Base-by-base conservation (phyloP, 208 protist genomes). In the Leishmania amazonensis region DNA sequence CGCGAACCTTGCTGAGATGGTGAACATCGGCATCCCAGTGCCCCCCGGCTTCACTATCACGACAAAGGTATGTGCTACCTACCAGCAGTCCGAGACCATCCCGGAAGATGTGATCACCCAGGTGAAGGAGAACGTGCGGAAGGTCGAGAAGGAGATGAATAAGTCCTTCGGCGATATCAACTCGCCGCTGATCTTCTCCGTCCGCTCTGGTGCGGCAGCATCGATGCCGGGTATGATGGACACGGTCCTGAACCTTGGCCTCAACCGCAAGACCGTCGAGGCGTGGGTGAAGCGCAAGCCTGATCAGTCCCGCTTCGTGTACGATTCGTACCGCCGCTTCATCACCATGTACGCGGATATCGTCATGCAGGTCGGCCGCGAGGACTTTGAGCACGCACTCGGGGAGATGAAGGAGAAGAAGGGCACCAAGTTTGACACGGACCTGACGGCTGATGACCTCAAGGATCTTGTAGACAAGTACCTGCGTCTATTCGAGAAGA, bases 211-310 rank as follows among this genome's bases (percentile, higher is more conserved):
- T 65, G 98, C 98, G 67, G 92, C 93, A 9, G 93, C 98, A 21
- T 99, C 98, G 47, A 99, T 99, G 98, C 98, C 98, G 62, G 98
- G 98, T 47, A 99, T 99, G 98, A 98, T 99, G 95, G 96, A 98
- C 87, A 98, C 97, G 40, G 95, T 99, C 42, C 90, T 99, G 75
- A 99, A 99, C 88, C 91, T 99, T 70, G 97, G 97, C 58, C 86
- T 99, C 51, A 99, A 98, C 86, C 96, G 97, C 79, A 83, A 76
- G 1, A 94, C 86, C 51, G 92, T 96, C 45, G 89, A 95, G 45
- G 92, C 92, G 72, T 90, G 98, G 84, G 92, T 94, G 60, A 79
- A 74, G 40, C 86, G 90, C 64, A 81, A 88, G 28, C 88, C 90
- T 35, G 78, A 91, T 60, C 94, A 97, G 79, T 49, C 82, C 65